Percentiles rank a stretch among this genome's conserved stretches.
Conservation (phyloP, 306 rosid species). For the Comarum palustre region DNA sequence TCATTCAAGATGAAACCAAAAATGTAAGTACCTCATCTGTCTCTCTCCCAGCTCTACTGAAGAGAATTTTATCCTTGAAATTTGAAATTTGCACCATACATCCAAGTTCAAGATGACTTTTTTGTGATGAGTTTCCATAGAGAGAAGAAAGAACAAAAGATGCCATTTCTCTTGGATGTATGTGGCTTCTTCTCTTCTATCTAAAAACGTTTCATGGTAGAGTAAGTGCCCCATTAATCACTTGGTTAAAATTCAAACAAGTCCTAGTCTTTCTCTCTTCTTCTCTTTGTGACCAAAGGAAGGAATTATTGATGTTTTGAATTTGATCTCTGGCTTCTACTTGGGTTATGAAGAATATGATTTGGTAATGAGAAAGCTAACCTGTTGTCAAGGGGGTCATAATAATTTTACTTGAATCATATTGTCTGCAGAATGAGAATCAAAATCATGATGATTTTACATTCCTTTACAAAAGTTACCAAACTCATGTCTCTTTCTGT, state of each 20-base stretch:
- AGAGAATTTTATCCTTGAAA: slow-evolving; percentile 23
- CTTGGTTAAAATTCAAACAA: slow-evolving; percentile 14
- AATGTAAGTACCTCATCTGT: slow-evolving; percentile 41
- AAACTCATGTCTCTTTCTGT: slow-evolving; percentile 30
- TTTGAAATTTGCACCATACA: slow-evolving; percentile 14
- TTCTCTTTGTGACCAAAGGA: slow-evolving; percentile 21
- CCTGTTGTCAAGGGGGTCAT: slow-evolving; percentile 40
- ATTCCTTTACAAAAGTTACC: slow-evolving; percentile 41
- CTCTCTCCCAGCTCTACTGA: slow-evolving; percentile 11
- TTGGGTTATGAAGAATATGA: slow-evolving; percentile 35
- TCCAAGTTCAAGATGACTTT: slow-evolving; percentile 25
- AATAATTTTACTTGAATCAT: slow-evolving; percentile 52
- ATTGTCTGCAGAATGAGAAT: slow-evolving; percentile 42
- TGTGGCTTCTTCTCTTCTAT: slow-evolving; percentile 23
- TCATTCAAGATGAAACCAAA: slow-evolving; percentile 82
- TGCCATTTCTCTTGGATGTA: slow-evolving; percentile 32
- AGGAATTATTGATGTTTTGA: slow-evolving; percentile 36
- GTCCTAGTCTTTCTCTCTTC: slow-evolving; percentile 3
- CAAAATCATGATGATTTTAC: slow-evolving; percentile 30
- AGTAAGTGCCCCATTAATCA: slow-evolving; percentile 14
- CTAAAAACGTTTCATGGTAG: slow-evolving; percentile 20
- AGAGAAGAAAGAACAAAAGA: slow-evolving; percentile 40
- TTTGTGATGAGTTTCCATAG: slow-evolving; percentile 25
- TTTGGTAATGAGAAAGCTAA: slow-evolving; percentile 31
- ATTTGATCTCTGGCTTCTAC: slow-evolving; percentile 42